Percentiles rank a stretch among this genome's conserved stretches.
phyloP scores from a whole-genome alignment of 2,329 filamentous ascomycete genomes.

The Venturia effusa region DNA sequence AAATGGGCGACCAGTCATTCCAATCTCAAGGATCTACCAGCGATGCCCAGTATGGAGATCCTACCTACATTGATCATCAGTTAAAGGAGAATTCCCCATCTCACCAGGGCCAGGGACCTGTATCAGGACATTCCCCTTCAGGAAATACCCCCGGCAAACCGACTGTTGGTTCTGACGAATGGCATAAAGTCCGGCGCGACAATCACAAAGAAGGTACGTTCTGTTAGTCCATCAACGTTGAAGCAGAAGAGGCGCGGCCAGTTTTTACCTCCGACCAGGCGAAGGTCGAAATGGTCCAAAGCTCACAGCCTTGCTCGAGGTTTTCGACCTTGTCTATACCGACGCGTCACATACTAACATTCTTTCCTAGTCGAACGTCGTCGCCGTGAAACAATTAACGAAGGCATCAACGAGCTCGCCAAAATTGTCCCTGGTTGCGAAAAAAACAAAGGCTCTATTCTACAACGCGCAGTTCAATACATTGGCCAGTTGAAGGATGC shows the following conservation, averaged over 20 bases:
- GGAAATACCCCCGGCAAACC: conserved; percentile 48
- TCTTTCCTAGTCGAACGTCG: conserved; percentile 70
- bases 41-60: conserved; percentile 28
- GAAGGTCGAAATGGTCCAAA: not conserved
- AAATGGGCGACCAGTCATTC: conserved; percentile 46
- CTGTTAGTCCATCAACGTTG: not conserved
- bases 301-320: not conserved
- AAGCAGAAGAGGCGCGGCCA: not conserved
- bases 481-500: conserved; percentile 93
- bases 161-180: conserved; percentile 89
- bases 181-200: conserved; percentile 94
- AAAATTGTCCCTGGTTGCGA: conserved; percentile 97
- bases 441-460: conserved; percentile 97
- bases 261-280: not conserved
- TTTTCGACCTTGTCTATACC: not conserved
- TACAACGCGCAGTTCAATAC: conserved; percentile 87
- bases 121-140: conserved; percentile 14
- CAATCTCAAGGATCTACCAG: conserved; percentile 30
- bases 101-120: conserved; percentile 41
- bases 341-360: conserved; percentile 19
- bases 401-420: conserved; percentile 94
- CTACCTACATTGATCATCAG: conserved; percentile 19
- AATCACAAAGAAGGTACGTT: conserved; percentile 93
- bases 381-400: conserved; percentile 94
- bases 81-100: conserved; percentile 28